Evolutionary conservation across 352 stramenopile genomes (phyloP).

Genomic region (Pythium aristosporum): DNA sequence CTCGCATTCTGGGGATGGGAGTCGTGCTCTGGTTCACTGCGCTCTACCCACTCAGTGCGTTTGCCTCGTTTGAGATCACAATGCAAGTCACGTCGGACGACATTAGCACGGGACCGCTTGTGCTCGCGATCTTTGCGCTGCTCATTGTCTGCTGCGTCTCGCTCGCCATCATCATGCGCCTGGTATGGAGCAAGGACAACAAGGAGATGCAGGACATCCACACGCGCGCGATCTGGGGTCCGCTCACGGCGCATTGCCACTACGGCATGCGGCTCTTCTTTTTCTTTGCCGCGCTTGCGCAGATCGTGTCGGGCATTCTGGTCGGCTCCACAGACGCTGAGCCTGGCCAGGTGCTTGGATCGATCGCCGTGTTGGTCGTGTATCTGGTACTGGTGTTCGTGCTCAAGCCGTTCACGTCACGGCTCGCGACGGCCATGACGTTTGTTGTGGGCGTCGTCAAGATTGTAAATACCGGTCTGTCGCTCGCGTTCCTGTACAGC

Average conservation of each 20-base stretch:
- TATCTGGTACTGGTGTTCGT: constrained; percentile 38
- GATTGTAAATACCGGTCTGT: constrained; percentile 55
- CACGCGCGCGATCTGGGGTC: constrained; percentile 57
- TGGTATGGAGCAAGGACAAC: constrained; percentile 53
- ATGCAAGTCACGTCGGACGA: constrained; percentile 55
- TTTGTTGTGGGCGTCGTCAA: constrained; percentile 53
- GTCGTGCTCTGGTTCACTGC: constrained; percentile 64
- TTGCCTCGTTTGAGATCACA: constrained; percentile 64
- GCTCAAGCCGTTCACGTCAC: constrained; percentile 33
- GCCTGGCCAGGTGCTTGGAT: constrained; percentile 47
- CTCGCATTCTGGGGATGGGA: constrained; percentile 59
- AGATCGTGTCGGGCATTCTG: constrained; percentile 53
- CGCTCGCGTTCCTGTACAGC: constrained; percentile 57
- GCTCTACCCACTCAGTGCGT: constrained; percentile 59
- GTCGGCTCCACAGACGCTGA: constrained; percentile 57
- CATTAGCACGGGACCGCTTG: constrained; percentile 17
- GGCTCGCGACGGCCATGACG: constrained; percentile 51
- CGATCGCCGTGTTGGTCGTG: constrained; percentile 49
- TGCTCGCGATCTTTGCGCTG: constrained; percentile 48
- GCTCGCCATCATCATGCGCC: constrained; percentile 44
- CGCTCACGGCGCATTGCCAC: constrained; percentile 57
- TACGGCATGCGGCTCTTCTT: constrained; percentile 71
- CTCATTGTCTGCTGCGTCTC: constrained; percentile 30
- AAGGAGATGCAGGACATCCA: constrained; percentile 54
- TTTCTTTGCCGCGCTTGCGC: constrained; percentile 47